A percentile compares a stretch with the other conserved stretches of the same genome.
Evolutionary conservation across 371 early-diverging fungal species (phyloP).

Genomic region (Mortierella sp.): DNA sequence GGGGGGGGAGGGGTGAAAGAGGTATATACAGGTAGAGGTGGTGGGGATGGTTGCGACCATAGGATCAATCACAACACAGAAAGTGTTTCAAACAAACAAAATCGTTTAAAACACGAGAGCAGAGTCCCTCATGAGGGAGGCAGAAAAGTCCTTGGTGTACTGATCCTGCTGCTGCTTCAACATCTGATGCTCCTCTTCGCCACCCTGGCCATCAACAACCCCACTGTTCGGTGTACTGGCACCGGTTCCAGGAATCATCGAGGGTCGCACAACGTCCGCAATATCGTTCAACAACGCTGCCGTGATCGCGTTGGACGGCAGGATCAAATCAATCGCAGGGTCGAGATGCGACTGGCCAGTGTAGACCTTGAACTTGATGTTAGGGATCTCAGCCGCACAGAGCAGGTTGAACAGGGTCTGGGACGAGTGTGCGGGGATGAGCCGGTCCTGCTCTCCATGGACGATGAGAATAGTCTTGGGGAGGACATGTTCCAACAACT

Average conservation of each 20-base stretch:
- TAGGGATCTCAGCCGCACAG: slow-evolving; percentile 51
- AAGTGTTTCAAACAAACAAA: too few species aligned
- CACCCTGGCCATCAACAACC: slow-evolving; percentile 12
- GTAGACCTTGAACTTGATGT: slow-evolving; percentile 58
- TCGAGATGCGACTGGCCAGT: slow-evolving; percentile 51
- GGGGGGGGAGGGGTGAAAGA: background rate
- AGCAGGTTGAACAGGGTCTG: slow-evolving; percentile 52
- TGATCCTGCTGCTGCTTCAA: slow-evolving; percentile 43
- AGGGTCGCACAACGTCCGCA: slow-evolving; percentile 40
- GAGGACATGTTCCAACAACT: slow-evolving; percentile 45
- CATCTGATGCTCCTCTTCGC: slow-evolving; percentile 25
- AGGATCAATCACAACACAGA: background rate
- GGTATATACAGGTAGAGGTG: background rate
- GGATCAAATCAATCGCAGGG: slow-evolving; percentile 54
- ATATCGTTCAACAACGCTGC: slow-evolving; percentile 44
- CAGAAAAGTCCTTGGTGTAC: slow-evolving; percentile 35
- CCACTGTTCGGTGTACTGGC: slow-evolving; percentile 39
- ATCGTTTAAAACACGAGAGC: slow-evolving; percentile 13
- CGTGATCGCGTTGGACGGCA: slow-evolving; percentile 51
- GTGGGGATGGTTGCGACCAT: background rate
- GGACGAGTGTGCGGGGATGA: slow-evolving; percentile 56
- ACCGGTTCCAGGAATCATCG: slow-evolving; percentile 26
- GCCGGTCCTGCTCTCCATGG: slow-evolving; percentile 54
- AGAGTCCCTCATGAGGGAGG: slow-evolving; percentile 25
- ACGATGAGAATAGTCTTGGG: slow-evolving; percentile 52